Evolutionary conservation across 176 grass and related monocot genomes (phyloP).

Genomic region (Aegilops tauschii): DNA sequence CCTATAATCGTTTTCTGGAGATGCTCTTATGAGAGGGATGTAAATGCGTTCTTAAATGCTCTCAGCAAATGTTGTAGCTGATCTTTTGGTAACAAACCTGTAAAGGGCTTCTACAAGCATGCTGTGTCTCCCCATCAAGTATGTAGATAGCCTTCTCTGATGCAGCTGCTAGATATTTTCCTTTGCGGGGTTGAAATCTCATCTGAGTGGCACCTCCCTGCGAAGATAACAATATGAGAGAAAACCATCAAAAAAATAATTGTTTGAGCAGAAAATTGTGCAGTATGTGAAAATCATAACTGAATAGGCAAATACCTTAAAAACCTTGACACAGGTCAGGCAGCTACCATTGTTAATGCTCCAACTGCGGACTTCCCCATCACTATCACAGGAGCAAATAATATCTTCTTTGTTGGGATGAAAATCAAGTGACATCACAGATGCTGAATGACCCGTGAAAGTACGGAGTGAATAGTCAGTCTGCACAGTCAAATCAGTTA

Average conservation of each 20-base stretch:
- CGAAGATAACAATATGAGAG: constrained; percentile 4
- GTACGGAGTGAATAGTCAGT: constrained; percentile 91
- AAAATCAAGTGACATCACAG: constrained; percentile 93
- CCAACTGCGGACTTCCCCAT: constrained; percentile 93
- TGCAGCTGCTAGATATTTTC: constrained; percentile 91
- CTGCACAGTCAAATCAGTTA: constrained; percentile 53
- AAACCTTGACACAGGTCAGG: constrained; percentile 51
- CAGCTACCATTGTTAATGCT: constrained; percentile 98
- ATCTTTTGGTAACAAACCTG: constrained; percentile 48
- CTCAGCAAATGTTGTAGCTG: background rate
- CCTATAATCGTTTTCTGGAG: too few species aligned
- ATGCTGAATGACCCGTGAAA: constrained; percentile 92
- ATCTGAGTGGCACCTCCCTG: constrained; percentile 91
- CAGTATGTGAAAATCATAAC: background rate
- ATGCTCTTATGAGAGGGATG: background rate
- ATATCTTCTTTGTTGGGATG: constrained; percentile 99
- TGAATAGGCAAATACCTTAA: constrained; percentile 54
- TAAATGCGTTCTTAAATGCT: constrained; percentile 1
- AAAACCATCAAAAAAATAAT: constrained; percentile 10
- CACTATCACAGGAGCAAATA: constrained; percentile 89
- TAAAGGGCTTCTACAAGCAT: constrained; percentile 50
- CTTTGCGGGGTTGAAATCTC: constrained; percentile 89
- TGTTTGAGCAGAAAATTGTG: constrained; percentile 20
- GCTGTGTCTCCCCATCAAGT: constrained; percentile 84
- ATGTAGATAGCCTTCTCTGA: constrained; percentile 78